A percentile compares a stretch with the other conserved stretches of the same genome.
These are phyloP conservation scores for Caryopteris hybrid DNA, from an alignment of 305 asterid genomes.

Conservation along the genomic window DNA sequence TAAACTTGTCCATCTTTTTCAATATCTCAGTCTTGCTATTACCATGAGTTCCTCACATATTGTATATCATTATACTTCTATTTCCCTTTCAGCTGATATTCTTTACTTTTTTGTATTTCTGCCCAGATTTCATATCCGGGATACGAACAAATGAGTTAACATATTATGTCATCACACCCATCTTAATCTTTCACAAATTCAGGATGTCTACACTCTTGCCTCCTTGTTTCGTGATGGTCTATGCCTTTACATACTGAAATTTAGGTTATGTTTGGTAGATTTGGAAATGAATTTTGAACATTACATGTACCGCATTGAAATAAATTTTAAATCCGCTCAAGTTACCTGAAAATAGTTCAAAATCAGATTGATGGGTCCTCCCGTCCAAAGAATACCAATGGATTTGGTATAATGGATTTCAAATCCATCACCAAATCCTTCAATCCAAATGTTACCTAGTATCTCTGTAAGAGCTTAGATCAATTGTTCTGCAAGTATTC, in stretches of 20 bases:
- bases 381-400: not conserved
- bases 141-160: not conserved
- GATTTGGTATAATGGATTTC: not conserved
- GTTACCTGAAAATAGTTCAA: no score
- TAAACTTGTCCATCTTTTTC: not conserved
- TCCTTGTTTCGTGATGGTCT: no score
- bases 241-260: no score
- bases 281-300: not conserved
- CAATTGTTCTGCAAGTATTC: not conserved
- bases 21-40: not conserved
- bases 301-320: not conserved
- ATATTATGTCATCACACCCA: not conserved
- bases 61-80: not conserved
- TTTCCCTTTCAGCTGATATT: not conserved
- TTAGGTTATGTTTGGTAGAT: no score
- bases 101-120: not conserved
- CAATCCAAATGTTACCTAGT: not conserved
- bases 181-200: not conserved
- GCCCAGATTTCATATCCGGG: not conserved
- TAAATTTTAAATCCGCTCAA: no score
- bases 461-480: not conserved
- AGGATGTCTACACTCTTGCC: no score
- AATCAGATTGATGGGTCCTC: not conserved
- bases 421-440: not conserved
- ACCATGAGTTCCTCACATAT: not conserved